These are phyloP conservation scores for Chytriomyces sp. DNA, from an alignment of 192 early-diverging fungal species.

Conservation along the genomic window DNA sequence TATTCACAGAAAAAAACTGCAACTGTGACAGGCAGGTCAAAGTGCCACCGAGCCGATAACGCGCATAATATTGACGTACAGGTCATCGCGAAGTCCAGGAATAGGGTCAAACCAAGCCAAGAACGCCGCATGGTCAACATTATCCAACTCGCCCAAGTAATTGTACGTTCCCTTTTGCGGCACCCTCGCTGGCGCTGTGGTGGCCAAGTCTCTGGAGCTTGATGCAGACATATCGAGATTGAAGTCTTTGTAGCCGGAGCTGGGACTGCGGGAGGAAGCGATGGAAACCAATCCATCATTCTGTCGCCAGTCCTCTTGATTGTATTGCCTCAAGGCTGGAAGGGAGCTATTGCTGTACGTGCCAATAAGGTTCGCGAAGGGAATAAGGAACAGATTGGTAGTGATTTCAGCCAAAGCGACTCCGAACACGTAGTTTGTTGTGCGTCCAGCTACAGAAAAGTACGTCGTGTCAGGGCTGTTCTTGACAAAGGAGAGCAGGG, in stretches of 20 bases:
- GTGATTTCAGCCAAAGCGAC: slow-evolving; percentile 3
- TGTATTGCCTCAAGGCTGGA: neutral
- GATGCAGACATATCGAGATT: slow-evolving; percentile 2
- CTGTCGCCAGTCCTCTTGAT: slow-evolving; percentile 17
- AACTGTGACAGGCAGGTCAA: too few relatives aligned
- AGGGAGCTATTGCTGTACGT: slow-evolving; percentile 21
- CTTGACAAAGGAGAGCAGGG: slow-evolving; percentile 26
- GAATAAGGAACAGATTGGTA: slow-evolving; percentile 20
- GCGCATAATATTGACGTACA: slow-evolving; percentile 29
- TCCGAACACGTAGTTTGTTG: neutral
- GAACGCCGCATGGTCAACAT: slow-evolving; percentile 18
- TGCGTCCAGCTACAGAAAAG: slow-evolving; percentile 27
- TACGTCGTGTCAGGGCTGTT: slow-evolving; percentile 27
- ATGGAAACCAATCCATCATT: slow-evolving; percentile 30
- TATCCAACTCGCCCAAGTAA: slow-evolving; percentile 5
- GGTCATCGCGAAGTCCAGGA: slow-evolving; percentile 17
- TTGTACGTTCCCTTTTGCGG: slow-evolving; percentile 22
- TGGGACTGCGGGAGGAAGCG: slow-evolving; percentile 9
- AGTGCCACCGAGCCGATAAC: slow-evolving; percentile 11
- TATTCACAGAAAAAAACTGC: too few relatives aligned
- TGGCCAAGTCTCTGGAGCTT: neutral
- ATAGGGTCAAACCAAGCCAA: slow-evolving; percentile 13
- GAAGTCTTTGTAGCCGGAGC: slow-evolving; percentile 23
- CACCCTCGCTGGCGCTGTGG: neutral
- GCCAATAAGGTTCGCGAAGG: slow-evolving; percentile 25